A percentile compares a stretch with the other conserved stretches of the same genome.
These are phyloP conservation scores for Chrysanthemum seticuspe DNA, from an alignment of 129 eudicot genomes.

Conservation along the genomic window DNA sequence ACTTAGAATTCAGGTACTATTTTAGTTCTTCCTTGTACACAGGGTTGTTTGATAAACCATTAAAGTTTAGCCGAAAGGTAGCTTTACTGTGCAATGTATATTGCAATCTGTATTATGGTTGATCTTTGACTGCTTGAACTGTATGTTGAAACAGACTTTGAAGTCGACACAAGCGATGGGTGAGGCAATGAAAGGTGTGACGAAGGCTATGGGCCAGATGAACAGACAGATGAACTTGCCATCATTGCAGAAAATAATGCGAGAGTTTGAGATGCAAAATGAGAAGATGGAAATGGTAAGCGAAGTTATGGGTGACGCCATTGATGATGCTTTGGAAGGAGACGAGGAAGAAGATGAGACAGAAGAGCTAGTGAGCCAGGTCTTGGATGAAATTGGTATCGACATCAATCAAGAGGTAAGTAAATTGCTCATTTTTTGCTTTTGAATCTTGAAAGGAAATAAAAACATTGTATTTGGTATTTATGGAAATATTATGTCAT, in stretches of 20 bases:
- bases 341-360: constrained; percentile 98
- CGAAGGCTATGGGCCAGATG: constrained; percentile 99
- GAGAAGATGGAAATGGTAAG: constrained; percentile 94
- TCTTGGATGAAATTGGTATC: constrained; percentile 91
- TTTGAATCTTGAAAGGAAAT: neutral
- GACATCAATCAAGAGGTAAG: constrained; percentile 85
- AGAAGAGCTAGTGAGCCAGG: constrained; percentile 89
- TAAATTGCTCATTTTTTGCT: neutral
- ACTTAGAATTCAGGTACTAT: constrained; percentile 89
- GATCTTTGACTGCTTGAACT: constrained; percentile 14
- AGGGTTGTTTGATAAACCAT: too few relatives aligned
- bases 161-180: constrained; percentile 99
- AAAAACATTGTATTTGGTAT: neutral
- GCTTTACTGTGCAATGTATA: too few relatives aligned
- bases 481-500: constrained; percentile 6
- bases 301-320: constrained; percentile 95
- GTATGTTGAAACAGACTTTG: constrained; percentile 55
- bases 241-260: constrained; percentile 89
- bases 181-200: constrained; percentile 99
- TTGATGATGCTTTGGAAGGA: constrained; percentile 98
- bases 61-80: too few relatives aligned
- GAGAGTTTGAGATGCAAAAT: constrained; percentile 91
- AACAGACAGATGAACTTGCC: constrained; percentile 96
- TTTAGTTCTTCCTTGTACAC: too few relatives aligned
- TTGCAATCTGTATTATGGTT: too few relatives aligned